A percentile compares a stretch with the other conserved stretches of the same genome.
Evolutionary conservation across 208 protist genomes (phyloP).

Genomic region (Leishmania braziliensis): DNA sequence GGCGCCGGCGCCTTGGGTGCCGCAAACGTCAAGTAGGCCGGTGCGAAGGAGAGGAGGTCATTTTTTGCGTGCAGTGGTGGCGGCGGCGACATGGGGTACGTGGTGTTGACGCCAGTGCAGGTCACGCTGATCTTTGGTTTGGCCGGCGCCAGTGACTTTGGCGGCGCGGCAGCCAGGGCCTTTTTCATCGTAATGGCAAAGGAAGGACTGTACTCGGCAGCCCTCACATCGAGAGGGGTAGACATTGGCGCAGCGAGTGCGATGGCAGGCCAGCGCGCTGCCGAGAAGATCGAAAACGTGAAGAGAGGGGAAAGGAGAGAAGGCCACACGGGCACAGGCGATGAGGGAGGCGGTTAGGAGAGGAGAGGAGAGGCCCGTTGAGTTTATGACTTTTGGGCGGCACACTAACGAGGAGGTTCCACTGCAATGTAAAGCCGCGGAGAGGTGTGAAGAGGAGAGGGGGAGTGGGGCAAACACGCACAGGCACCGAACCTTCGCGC

Average conservation of each 20-base stretch:
- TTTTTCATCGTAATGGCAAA: constrained; percentile 5
- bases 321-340: neutral
- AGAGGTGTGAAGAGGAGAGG: neutral
- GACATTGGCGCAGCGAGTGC: neutral
- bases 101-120: constrained; percentile 42
- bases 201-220: constrained; percentile 20
- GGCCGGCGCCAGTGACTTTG: constrained; percentile 8
- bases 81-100: constrained; percentile 26
- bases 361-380: neutral
- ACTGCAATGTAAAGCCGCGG: neutral
- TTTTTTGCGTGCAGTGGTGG: neutral
- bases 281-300: neutral
- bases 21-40: neutral
- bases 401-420: neutral
- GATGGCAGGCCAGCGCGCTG: neutral
- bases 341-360: neutral
- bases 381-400: neutral
- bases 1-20: neutral
- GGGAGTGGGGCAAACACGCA: neutral
- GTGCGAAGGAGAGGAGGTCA: neutral
- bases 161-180: neutral
- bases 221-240: constrained; percentile 15
- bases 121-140: constrained; percentile 52
- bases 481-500: neutral
- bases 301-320: neutral